Evolutionary conservation across 139 green algal genomes (phyloP), one percentile per base, ranked within the genome.

Genomic region (Chlamydomonas asymmetrica): DNA sequence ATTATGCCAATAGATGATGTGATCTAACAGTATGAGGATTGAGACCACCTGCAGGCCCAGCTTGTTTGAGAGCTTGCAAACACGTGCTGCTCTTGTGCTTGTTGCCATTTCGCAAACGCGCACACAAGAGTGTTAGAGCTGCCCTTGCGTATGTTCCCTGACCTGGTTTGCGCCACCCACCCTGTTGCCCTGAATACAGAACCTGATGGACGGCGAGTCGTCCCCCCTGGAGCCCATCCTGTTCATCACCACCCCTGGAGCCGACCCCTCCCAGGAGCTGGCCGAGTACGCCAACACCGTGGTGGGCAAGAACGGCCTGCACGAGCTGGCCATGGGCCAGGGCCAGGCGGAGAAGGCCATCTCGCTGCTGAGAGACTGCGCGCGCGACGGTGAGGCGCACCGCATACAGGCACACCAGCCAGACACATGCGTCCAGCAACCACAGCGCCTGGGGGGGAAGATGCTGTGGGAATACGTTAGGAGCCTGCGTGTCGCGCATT

Each of bases 321-420:
- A 89, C 40, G 88, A 97, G 82, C 75, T 95, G 43, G 90, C 92
- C n/a, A 95, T 97, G 86, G 91, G 90, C 10, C 90, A 97, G 73
- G 91, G 92, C 16, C 92, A 97, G 73, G 73, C 82, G 40, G 86
- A 93, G 20, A 69, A 84, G 31, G 91, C 91, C 5, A 66, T 96
- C 32, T 43, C 74, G 43, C 83, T 95, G 73, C 82, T 96, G 64
- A 72, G 75, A n/a, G 78, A 93, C 38, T 93, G 86, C 62, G 89
- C 91, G 9, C 68, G 74, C n/a, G 71, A 49, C 35, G 66, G 74
- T 39, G 75, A 83, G 64, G n/a, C n/a, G 82, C 80, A 56, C 80
- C 35, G 5, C 37, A 32, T 2, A 9, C 29, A 38, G 16, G 16
- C 20, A 16, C 48, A 56, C 48, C 20, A 20, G 16, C 16, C 48